Evolutionary conservation across 306 rosid genomes (phyloP).

Genomic region (Vigna reflexopilosa): DNA sequence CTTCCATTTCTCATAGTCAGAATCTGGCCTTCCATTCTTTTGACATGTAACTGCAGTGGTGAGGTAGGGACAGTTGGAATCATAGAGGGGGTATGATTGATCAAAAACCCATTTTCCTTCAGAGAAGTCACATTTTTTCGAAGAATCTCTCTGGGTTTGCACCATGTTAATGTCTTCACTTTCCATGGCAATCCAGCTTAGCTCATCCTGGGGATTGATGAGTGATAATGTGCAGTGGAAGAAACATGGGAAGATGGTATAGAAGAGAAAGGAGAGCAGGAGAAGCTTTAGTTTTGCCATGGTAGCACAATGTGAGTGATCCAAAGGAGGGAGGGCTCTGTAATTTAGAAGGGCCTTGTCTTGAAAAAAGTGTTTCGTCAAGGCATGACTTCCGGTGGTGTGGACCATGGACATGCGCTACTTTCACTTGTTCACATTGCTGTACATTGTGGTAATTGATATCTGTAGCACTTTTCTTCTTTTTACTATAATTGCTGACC

Average conservation of each 20-base stretch:
- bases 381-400: conserved; percentile 80
- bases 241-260: conserved; percentile 49
- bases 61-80: conserved; percentile 80
- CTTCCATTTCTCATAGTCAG: conserved; percentile 91
- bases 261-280: conserved; percentile 39
- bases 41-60: conserved; percentile 87
- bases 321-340: conserved; percentile 46
- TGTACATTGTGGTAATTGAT: conserved; percentile 34
- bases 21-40: conserved; percentile 94
- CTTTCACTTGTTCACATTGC: conserved; percentile 33
- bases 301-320: conserved; percentile 51
- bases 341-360: conserved; percentile 39
- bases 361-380: conserved; percentile 49
- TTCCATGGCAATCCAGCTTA: conserved; percentile 60
- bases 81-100: conserved; percentile 89
- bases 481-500: not conserved
- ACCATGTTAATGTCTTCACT: conserved; percentile 68
- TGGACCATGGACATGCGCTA: conserved; percentile 52
- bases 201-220: conserved; percentile 54
- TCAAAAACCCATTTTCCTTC: conserved; percentile 89
- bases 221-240: conserved; percentile 51
- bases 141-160: conserved; percentile 56
- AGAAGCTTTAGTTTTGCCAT: conserved; percentile 64
- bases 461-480: conserved; percentile 6
- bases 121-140: conserved; percentile 70